Conservation (phyloP, 1,139 yeast genomes). For the Sugiyamaella sp. region DNA sequence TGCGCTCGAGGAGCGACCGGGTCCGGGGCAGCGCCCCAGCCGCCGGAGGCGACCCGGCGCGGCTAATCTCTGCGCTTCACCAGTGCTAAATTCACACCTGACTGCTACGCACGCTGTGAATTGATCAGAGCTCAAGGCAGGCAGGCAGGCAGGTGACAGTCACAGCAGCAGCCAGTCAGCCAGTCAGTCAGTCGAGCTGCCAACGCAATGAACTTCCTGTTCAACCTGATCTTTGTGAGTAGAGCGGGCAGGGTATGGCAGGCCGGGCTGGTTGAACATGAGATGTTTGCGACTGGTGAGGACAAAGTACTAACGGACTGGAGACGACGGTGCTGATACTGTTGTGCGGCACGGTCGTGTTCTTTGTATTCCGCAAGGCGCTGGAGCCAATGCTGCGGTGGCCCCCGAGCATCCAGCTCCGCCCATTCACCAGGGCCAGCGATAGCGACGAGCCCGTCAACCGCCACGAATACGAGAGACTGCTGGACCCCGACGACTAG, state of each 20-base stretch:
- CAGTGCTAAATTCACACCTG: too few species aligned
- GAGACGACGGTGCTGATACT: conserved; percentile 4
- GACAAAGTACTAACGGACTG: too few species aligned
- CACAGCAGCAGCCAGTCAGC: background rate
- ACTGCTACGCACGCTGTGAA: too few species aligned
- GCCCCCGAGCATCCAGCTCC: conserved; percentile 9
- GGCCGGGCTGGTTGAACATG: background rate
- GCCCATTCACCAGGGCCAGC: background rate
- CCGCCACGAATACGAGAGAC: conserved; percentile 5
- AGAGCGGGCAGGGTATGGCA: background rate
- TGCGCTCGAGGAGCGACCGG: background rate
- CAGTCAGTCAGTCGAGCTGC: background rate
- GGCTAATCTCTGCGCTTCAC: too few species aligned
- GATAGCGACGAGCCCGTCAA: conserved; percentile 1
- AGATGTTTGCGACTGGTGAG: background rate
- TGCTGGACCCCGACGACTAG: background rate
- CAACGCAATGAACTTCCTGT: conserved; percentile 24
- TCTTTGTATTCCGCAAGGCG: conserved; percentile 10
- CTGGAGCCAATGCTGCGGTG: conserved; percentile 9
- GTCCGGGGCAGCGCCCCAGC: background rate
- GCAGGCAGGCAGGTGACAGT: background rate
- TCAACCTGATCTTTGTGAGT: conserved; percentile 25
- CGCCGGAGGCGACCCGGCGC: background rate
- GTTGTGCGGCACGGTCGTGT: conserved; percentile 4
- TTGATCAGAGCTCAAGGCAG: too few species aligned